Base-by-base conservation (phyloP, 495 filamentous ascomycete genomes). In the Acidiella bohemica region DNA sequence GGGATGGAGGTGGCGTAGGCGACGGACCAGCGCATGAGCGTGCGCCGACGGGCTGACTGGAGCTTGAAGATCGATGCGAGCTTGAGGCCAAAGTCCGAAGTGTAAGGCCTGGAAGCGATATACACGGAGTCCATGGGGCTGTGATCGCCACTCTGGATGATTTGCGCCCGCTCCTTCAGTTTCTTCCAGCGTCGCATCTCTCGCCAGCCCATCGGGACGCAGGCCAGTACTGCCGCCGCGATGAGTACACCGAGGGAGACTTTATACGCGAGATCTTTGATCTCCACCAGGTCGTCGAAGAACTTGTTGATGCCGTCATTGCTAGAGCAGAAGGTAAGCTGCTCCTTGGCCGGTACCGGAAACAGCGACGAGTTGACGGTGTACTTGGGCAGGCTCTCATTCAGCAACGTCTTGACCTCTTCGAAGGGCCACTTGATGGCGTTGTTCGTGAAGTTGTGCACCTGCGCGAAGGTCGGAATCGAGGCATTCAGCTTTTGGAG, bases 111-210 rank as follows among this genome's bases (percentile, higher is more conserved):
- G 14, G 85, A 92, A 12, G 76, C 74, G 33, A 94, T 81, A 55
- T 93, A 88, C 34, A 93, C 72, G 14, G 88, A 77, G 56, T 96
- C 92, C 70, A 94, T 75, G 2, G 80, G 75, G 48, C 95, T 86
- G 47, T 71, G 66, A 9, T 72, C 69, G 16, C 78, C 60, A 38
- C 76, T 70, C 33, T 65, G 67, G 33, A 93, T 67, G 18, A 84
- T 64, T 33, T 70, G 61, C 11, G 83, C 70, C 23, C 80, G 77
- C 42, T 77, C 59, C 55, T 77, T 71, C 68, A 81, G 80, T 6
- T 64, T 67, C 22, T 73, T 74, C 76, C 78, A 96, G 25, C 80
- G 73, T 28, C 76, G 74, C 37, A 86, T 75, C 59, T 97, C 92
- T 2, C 78, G 62, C 47, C 68, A 88, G 19, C 75, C 79, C 73